A percentile compares a stretch with the other conserved stretches of the same genome.
Conservation (phyloP, 108 stramenopile species). For the Nitzschia sp. region DNA sequence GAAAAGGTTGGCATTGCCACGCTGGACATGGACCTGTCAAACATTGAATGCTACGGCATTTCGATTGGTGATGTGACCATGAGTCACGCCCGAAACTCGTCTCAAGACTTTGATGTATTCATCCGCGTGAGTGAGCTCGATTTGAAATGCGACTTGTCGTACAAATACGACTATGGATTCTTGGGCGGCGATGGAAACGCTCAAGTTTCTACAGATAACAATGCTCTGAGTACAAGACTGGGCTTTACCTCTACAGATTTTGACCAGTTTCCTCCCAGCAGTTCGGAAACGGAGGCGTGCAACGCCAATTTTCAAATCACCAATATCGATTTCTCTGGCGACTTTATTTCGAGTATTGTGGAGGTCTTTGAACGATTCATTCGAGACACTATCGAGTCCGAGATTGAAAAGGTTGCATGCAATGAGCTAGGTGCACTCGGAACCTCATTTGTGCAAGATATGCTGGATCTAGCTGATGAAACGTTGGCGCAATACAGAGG, state of each 20-base stretch:
- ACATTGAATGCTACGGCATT: constrained; percentile 35
- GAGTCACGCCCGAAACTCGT: constrained; percentile 7
- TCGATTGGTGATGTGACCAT: constrained; percentile 22
- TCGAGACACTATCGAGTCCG: constrained; percentile 40
- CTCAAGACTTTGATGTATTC: constrained; percentile 16
- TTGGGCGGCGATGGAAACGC: constrained; percentile 20
- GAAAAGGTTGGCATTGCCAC: constrained; percentile 11
- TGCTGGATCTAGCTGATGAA: constrained; percentile 22
- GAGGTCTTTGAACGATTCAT: constrained; percentile 49
- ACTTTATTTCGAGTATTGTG: constrained; percentile 48
- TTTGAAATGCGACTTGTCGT: constrained; percentile 25
- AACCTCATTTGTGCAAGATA: constrained; percentile 21
- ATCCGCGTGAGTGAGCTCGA: constrained; percentile 17
- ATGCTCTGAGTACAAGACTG: constrained; percentile 27
- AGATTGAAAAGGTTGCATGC: constrained; percentile 51
- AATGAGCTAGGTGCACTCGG: constrained; percentile 41
- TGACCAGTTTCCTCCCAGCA: constrained; percentile 31
- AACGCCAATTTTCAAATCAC: constrained; percentile 43
- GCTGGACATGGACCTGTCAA: constrained; percentile 18
- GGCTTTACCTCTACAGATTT: constrained; percentile 47
- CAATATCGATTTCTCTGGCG: constrained; percentile 58
- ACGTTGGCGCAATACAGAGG: constrained; percentile 8
- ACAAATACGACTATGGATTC: constrained; percentile 31
- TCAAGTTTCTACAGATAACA: constrained; percentile 22
- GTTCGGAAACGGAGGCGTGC: constrained; percentile 38